Evolutionary conservation across 331 rosid species (phyloP), one percentile per base, ranked within the genome.

Genomic region (Telfairia occidentalis): DNA sequence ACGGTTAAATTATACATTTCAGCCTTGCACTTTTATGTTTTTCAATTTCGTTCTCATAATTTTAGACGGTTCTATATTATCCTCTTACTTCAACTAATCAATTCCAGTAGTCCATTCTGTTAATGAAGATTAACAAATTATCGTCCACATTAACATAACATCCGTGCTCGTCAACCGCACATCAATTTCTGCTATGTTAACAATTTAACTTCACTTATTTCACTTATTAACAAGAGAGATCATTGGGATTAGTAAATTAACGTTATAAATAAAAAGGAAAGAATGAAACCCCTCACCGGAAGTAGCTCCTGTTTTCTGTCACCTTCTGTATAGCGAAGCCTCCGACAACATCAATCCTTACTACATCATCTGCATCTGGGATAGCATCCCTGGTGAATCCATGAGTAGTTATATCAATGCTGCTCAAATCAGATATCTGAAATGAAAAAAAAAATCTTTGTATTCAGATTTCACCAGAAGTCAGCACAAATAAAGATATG

Each of bases 261-360:
- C 3, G 64, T 19, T 2, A 18, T 2, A 1, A 9, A 4, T n/a
- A 54, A 26, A 28, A 58, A 67, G 26, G 49, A 37, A 8, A 43
- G 40, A 46, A 63, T 34, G 4, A 46, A 61, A 76, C 45, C 16
- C 77, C 95, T 82, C 83, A 92, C 99, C 99, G 90, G 67, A 95
- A 88, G 84, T 92, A 95, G 85, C 99, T 90, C 84, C 99, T 76
- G 70, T 87, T 89, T 5, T 89, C 38, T 10, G 92, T 81, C 83
- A 95, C 97, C 90, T 90, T 95, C 61, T 95, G 97, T 89, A 92
- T 3, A 77, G 90, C 99, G 79, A 53, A 84, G 81, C 99, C 97
- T 81, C 99, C 99, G n/a, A 95, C 89, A 57, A 95, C 10, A 81
- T 86, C 97, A 28, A 95, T 87, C 85, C 92, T 90, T 23, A 95